These are phyloP conservation scores for Paulownia fortunei DNA, from an alignment of 257 asterid genomes.

Conservation along the genomic window DNA sequence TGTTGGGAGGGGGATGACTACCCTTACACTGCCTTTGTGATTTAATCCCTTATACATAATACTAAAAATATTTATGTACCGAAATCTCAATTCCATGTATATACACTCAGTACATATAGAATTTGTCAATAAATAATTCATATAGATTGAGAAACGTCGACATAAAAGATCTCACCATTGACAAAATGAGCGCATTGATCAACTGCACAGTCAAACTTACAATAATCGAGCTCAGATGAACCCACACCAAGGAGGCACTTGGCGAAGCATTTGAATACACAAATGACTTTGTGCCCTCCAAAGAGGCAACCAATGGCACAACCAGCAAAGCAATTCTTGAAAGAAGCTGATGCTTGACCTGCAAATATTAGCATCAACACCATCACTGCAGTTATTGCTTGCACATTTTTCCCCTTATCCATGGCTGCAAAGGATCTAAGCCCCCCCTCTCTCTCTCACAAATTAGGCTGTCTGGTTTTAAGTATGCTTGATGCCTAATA, in stretches of 20 bases:
- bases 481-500: not conserved
- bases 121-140: too few species aligned
- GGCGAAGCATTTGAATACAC: constrained; percentile 12
- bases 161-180: not conserved
- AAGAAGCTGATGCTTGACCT: constrained; percentile 15
- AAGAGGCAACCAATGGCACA: constrained; percentile 5
- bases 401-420: constrained; percentile 1
- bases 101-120: too few species aligned
- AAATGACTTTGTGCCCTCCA: not conserved
- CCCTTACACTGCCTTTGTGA: too few species aligned
- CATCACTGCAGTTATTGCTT: not conserved
- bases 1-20: too few species aligned
- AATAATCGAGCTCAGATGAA: not conserved
- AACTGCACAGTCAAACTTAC: constrained; percentile 30
- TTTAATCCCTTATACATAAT: too few species aligned
- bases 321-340: constrained; percentile 17
- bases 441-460: not conserved
- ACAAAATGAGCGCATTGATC: constrained; percentile 19
- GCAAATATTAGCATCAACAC: constrained; percentile 1
- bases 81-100: too few species aligned
- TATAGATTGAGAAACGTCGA: too few species aligned
- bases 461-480: not conserved
- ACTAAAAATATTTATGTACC: too few species aligned
- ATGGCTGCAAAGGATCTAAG: not conserved
- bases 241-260: constrained; percentile 16